Evolutionary conservation across 2,329 filamentous ascomycete genomes (phyloP).

Genomic region (Pestalotiopsis sp.): DNA sequence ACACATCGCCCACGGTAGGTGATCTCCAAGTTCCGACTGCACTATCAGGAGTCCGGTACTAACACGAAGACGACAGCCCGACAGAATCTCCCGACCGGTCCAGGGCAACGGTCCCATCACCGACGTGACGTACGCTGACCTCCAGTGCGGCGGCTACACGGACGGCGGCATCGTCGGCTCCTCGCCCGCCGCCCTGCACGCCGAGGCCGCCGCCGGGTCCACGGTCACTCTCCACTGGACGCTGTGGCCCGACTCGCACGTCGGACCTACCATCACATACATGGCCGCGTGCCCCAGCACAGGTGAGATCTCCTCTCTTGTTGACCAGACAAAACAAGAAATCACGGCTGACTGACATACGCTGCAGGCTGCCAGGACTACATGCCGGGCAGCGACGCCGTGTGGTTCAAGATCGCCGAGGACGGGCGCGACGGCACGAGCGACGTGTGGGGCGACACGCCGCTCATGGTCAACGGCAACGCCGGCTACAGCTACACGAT

Average conservation of each 20-base stretch:
- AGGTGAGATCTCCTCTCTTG: too few relatives aligned
- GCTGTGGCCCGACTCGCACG: conserved; percentile 50
- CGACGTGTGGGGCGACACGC: conserved; percentile 50
- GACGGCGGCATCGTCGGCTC: conserved; percentile 51
- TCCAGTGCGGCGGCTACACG: conserved; percentile 59
- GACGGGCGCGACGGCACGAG: conserved; percentile 52
- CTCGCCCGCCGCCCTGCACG: conserved; percentile 55
- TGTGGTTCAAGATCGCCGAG: conserved; percentile 61
- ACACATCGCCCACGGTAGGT: conserved; percentile 31
- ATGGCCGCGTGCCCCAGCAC: conserved; percentile 60
- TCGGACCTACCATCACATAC: conserved; percentile 60
- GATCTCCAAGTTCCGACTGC: background rate
- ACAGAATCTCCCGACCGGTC: conserved; percentile 60
- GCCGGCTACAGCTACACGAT: conserved; percentile 54
- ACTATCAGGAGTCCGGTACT: background rate
- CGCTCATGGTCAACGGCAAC: conserved; percentile 47
- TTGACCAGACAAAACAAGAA: too few relatives aligned
- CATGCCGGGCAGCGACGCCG: conserved; percentile 34
- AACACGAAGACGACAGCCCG: conserved; percentile 30
- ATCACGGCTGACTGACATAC: background rate
- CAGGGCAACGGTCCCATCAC: conserved; percentile 62
- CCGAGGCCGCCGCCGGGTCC: conserved; percentile 54
- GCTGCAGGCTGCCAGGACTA: conserved; percentile 24
- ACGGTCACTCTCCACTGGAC: conserved; percentile 60
- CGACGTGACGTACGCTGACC: conserved; percentile 53